A percentile compares a stretch with the other conserved stretches of the same genome.
These are phyloP conservation scores for Carnegiea gigantea DNA, from an alignment of 179 eudicot genomes.

Conservation along the genomic window DNA sequence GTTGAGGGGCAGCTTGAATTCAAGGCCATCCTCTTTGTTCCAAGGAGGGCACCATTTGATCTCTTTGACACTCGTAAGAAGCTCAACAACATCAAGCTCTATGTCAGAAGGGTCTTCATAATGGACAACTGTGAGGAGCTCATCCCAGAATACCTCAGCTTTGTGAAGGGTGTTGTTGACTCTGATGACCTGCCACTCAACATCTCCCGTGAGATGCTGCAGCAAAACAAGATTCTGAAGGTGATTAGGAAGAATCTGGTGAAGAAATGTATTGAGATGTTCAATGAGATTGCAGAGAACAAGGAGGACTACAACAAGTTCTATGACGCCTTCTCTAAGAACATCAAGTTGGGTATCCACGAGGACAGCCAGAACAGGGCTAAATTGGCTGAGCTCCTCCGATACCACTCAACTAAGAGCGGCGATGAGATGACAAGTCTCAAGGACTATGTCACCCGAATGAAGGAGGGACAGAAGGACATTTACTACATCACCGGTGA, in stretches of 20 bases:
- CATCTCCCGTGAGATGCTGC: constrained; percentile 74
- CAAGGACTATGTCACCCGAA: constrained; percentile 72
- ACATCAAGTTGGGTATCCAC: constrained; percentile 68
- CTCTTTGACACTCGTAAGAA: constrained; percentile 69
- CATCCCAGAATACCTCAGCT: constrained; percentile 73
- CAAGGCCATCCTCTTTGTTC: constrained; percentile 72
- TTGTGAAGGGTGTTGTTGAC: constrained; percentile 73
- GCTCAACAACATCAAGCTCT: constrained; percentile 73
- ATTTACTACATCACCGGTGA: constrained; percentile 77
- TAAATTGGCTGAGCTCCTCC: constrained; percentile 62
- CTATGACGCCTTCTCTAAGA: constrained; percentile 76
- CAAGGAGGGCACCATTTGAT: constrained; percentile 72
- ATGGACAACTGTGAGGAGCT: constrained; percentile 80
- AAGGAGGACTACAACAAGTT: constrained; percentile 80
- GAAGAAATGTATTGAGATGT: constrained; percentile 87
- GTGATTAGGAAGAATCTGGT: constrained; percentile 78
- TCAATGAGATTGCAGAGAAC: constrained; percentile 79
- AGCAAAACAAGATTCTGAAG: constrained; percentile 80
- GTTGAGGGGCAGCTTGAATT: constrained; percentile 80
- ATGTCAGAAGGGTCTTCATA: constrained; percentile 74
- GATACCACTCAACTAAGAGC: constrained; percentile 77
- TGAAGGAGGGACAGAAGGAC: constrained; percentile 87
- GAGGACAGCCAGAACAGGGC: constrained; percentile 77
- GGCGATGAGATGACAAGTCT: constrained; percentile 71
- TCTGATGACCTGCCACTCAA: constrained; percentile 79